Percentiles rank a stretch among this genome's conserved stretches.
Evolutionary conservation across 2,329 filamentous ascomycete species (phyloP).

Genomic region (Xylaria sp.): DNA sequence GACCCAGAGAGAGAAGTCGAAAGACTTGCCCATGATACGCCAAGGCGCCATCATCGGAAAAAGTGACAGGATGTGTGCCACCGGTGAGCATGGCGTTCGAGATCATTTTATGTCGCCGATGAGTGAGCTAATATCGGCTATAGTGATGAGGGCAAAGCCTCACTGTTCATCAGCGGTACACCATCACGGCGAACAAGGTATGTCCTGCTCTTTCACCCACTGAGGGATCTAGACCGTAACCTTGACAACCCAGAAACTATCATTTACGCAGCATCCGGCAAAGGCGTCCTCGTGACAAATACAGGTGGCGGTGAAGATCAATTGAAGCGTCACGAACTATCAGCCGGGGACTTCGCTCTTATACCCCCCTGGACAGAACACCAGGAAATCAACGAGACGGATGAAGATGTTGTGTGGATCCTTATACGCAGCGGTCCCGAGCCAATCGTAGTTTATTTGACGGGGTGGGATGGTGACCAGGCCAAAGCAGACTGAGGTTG

Average conservation of each 20-base stretch:
- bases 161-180: constrained; percentile 66
- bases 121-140: constrained; percentile 31
- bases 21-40: constrained; percentile 43
- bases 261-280: constrained; percentile 67
- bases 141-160: constrained; percentile 68
- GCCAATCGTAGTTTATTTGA: constrained; percentile 66
- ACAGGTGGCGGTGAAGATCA: constrained; percentile 59
- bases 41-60: constrained; percentile 66
- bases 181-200: constrained; percentile 73
- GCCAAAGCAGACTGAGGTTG: constrained; percentile 41
- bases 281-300: constrained; percentile 64
- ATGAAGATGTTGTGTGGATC: constrained; percentile 65
- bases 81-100: constrained; percentile 52
- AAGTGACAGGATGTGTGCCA: constrained; percentile 70
- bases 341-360: constrained; percentile 70
- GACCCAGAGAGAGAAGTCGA: constrained; percentile 42
- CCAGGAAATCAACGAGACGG: constrained; percentile 70
- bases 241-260: constrained; percentile 62
- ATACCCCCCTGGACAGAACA: constrained; percentile 74
- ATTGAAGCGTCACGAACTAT: constrained; percentile 60
- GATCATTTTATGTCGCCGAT: no score
- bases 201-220: constrained; percentile 24
- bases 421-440: constrained; percentile 66
- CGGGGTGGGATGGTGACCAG: constrained; percentile 63
- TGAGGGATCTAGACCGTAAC: neutral